phyloP scores from a whole-genome alignment of 306 rosid genomes.

The Citrullus mucosospermus region DNA sequence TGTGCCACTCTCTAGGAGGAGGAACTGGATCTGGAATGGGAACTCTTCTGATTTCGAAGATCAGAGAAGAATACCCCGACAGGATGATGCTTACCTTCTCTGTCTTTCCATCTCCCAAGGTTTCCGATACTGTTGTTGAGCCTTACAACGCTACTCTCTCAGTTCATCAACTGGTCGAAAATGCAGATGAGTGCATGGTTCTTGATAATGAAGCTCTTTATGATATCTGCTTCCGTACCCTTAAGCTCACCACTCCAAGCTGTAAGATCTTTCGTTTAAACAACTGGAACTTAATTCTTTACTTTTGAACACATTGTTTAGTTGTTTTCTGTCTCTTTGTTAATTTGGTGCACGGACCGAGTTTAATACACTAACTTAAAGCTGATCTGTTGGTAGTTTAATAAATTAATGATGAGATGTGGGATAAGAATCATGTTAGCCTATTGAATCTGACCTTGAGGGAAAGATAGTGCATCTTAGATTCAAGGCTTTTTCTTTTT shows the following conservation, averaged over 20 bases:
- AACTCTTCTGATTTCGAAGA: slow-evolving; percentile 59
- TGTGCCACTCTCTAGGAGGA: slow-evolving; percentile 67
- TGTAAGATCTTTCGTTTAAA: slow-evolving; percentile 25
- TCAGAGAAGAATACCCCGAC: slow-evolving; percentile 58
- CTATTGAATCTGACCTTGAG: background rate
- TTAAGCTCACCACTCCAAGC: slow-evolving; percentile 74
- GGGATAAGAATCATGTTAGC: background rate
- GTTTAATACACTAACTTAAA: background rate
- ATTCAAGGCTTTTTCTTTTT: background rate
- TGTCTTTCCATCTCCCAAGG: slow-evolving; percentile 38
- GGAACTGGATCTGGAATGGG: slow-evolving; percentile 88
- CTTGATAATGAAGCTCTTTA: slow-evolving; percentile 60
- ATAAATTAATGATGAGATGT: background rate
- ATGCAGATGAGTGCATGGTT: slow-evolving; percentile 75
- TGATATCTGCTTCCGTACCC: slow-evolving; percentile 72
- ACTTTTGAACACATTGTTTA: background rate
- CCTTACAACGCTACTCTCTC: slow-evolving; percentile 71
- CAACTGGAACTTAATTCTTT: background rate
- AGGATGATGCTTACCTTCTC: slow-evolving; percentile 71
- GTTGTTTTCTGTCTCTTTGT: background rate
- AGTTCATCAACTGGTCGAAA: slow-evolving; percentile 68
- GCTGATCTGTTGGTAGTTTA: background rate
- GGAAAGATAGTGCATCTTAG: background rate
- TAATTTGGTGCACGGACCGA: background rate
- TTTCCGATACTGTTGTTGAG: slow-evolving; percentile 65